Conservation (phyloP, 192 early-diverging fungal genomes). For the Coemansia sp. region DNA sequence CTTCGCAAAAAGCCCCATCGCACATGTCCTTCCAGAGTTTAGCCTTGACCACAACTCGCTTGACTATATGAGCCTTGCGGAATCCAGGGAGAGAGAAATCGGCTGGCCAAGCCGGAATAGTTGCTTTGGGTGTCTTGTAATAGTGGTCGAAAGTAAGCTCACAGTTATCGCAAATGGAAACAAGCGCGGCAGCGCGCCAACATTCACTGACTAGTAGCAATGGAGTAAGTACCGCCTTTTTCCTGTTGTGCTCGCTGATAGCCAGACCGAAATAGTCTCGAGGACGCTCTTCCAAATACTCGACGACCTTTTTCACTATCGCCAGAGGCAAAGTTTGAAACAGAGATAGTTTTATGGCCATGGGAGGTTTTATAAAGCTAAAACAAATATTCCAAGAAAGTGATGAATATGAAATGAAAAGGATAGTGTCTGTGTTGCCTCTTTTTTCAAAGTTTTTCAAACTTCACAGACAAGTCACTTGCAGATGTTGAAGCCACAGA, state of each 20-base stretch:
- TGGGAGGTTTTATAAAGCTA: background rate
- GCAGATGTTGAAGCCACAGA: background rate
- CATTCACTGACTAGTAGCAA: background rate
- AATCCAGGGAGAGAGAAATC: background rate
- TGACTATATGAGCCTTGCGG: background rate
- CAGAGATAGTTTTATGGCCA: background rate
- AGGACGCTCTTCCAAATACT: background rate
- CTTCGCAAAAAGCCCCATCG: background rate
- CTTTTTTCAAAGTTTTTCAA: background rate
- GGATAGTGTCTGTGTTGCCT: too few species aligned
- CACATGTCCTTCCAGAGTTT: background rate
- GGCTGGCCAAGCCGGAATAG: background rate
- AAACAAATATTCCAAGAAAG: too few species aligned
- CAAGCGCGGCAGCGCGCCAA: background rate
- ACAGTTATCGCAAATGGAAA: background rate
- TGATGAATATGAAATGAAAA: too few species aligned
- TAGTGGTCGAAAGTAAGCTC: background rate
- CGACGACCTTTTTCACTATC: background rate
- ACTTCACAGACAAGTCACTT: background rate
- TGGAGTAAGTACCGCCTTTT: background rate
- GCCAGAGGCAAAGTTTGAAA: background rate
- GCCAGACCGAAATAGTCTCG: background rate
- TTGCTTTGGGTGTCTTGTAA: background rate
- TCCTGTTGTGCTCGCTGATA: background rate
- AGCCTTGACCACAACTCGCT: background rate